Base-by-base conservation (phyloP, 345 rosid genomes). In the Angophora floribunda region DNA sequence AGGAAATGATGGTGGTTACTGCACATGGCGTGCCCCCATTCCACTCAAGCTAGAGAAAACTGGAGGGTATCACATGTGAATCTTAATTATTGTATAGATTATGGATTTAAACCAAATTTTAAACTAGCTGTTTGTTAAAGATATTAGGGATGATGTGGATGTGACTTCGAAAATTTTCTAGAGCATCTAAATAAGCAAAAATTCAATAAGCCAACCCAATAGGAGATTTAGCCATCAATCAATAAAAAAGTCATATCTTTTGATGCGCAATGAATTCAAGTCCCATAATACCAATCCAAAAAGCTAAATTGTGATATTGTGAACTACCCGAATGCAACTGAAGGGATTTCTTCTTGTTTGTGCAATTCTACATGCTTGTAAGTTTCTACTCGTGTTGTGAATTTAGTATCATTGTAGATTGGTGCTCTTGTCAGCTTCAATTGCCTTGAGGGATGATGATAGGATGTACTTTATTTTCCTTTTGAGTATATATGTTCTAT, bases 191-290 rank as follows among this genome's bases (percentile, higher is more conserved):
- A 41, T 7, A 12, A 5, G n/a, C 36, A 14, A 55, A 53, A 53
- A 1, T 24, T 3, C n/a, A 9, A 24, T 10, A 24, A 59, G 13
- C 13, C 14, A 59, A 6, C 65, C n/a, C 0, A 5, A 3, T 10
- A 24, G 1, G 65, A 59, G 65, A 57, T 28, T 57, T 9, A 8
- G 28, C 4, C 28, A 57, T 10, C 6, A 9, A 22, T 57, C n/a
- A 26, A 24, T 59, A 24, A 59, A 26, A 3, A 26, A 3, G 15
- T 10, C 22, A 53, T 53, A 21, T 24, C 3, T 26, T 10, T 26
- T 59, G 30, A 59, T 59, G 65, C 15, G 11, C 5, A 6, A 26
- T 6, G 6, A 24, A 4, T 59, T 59, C 14, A 4, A 2, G 14
- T 11, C n/a, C 3, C 11, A 14, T 26, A 26, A 24, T 11, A 26